Percentiles rank a stretch among this genome's conserved stretches.
Conservation (phyloP, 768 basidiomycete genomes). For the Boletus speciosus region DNA sequence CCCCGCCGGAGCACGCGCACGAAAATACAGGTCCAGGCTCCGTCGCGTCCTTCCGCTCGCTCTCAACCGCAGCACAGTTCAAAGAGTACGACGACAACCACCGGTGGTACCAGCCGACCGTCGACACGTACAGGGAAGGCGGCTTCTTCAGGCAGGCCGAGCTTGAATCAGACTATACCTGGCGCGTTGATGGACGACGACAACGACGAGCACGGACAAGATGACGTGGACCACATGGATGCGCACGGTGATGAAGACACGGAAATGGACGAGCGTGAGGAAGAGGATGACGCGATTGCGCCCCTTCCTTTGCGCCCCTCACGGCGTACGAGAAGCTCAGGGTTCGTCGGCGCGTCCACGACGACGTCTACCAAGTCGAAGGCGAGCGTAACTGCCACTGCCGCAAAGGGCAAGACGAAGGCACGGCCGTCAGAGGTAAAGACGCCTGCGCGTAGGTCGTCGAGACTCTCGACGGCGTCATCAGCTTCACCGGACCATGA, state of each 20-base stretch:
- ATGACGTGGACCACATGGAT: conserved; percentile 25
- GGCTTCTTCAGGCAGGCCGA: conserved; percentile 5
- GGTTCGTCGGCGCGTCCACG: conserved; percentile 7
- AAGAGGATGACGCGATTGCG: conserved; percentile 33
- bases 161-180: conserved; percentile 36
- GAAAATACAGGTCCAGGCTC: conserved; percentile 10
- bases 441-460: conserved; percentile 36
- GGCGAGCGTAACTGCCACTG: neutral
- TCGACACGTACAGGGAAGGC: conserved; percentile 1
- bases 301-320: conserved; percentile 30
- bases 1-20: conserved; percentile 15
- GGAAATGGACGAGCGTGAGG: conserved; percentile 29
- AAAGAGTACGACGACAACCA: neutral
- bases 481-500: conserved; percentile 33
- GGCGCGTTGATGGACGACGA: conserved; percentile 43
- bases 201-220: conserved; percentile 20
- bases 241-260: conserved; percentile 18
- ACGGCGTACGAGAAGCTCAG: conserved; percentile 20
- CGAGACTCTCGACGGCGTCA: conserved; percentile 35
- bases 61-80: conserved; percentile 10
- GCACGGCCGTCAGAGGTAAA: conserved; percentile 17
- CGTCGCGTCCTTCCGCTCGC: conserved; percentile 8
- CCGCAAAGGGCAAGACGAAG: conserved; percentile 17
- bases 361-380: conserved; percentile 9
- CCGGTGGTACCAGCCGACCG: neutral